Evolutionary conservation across 2,329 filamentous ascomycete genomes (phyloP), one percentile per base, ranked within the genome.

Genomic region (Ascochyta viciae-villosae): DNA sequence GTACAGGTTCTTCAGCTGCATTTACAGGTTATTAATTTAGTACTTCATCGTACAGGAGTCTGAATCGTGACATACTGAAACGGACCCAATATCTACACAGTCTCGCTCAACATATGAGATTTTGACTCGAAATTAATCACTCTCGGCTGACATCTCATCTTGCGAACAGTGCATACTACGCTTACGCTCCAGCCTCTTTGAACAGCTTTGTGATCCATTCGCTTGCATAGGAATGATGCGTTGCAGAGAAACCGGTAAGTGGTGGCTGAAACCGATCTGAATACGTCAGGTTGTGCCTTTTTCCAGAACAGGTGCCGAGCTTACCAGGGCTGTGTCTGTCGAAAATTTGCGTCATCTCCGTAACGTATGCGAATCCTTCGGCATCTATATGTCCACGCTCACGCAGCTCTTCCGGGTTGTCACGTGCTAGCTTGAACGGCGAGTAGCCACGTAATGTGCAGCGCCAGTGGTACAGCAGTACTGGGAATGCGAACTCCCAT

Each of bases 381-480:
- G 59, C 39, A 44, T 76, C 73, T 33, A 73, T 61, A 23, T 68
- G 65, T 7, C 70, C 71, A 16, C 64, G 64, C 42, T 64, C 63
- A 23, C 64, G 64, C 35, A 76, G 38, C 55, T 74, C 68, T 23
- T 71, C 68, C 15, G 72, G 65, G 26, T 75, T 74, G n/a, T 74
- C 70, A 7, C 71, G 68, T 7, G 71, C 72, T 26, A 74, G 33
- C 37, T 70, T 71, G 62, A 75, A 74, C 0, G 73, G 73, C 22
- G 58, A 61, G 43, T 70, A 74, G 12, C 63, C 68, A 2, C 72
- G 68, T 6, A 75, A 57, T 4, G 68, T 65, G 35, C 66, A 66
- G 16, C 65, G 67, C 70, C 73, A 76, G 42, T 75, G 69, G 29
- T 68, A 62, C 13, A 74, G 56, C 24, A 75, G 54, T n/a, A 74